phyloP scores from a whole-genome alignment of 2,329 filamentous ascomycete genomes.

The Ophidiomyces ophidiicola region DNA sequence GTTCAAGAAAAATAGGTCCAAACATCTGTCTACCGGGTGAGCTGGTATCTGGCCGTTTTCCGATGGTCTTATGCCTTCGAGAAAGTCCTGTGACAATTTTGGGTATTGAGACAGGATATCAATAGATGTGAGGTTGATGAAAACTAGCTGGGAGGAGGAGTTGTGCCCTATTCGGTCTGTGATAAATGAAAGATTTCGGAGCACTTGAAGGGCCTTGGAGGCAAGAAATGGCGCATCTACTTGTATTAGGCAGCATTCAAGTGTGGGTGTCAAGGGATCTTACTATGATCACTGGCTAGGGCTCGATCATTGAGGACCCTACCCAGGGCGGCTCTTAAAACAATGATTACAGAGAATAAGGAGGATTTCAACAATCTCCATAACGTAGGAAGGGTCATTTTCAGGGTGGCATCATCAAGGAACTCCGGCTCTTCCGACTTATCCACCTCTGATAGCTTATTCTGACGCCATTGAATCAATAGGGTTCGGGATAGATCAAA shows the following conservation, averaged over 20 bases:
- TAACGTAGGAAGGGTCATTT: constrained; percentile 55
- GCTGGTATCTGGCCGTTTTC: constrained; percentile 46
- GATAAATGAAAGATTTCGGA: constrained; percentile 72
- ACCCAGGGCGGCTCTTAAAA: constrained; percentile 61
- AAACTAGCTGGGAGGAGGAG: constrained; percentile 71
- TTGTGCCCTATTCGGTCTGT: constrained; percentile 60
- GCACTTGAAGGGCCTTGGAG: constrained; percentile 56
- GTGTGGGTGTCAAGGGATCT: constrained; percentile 16
- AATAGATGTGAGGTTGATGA: constrained; percentile 69
- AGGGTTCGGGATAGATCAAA: constrained; percentile 55
- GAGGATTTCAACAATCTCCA: constrained; percentile 65
- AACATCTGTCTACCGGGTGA: constrained; percentile 55
- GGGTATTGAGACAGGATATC: constrained; percentile 68
- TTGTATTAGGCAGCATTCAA: constrained; percentile 13
- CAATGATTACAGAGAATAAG: constrained; percentile 61
- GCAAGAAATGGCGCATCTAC: constrained; percentile 53
- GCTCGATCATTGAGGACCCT: constrained; percentile 47
- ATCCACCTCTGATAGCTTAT: constrained; percentile 62
- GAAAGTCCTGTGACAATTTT: constrained; percentile 51
- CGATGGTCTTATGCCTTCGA: constrained; percentile 49
- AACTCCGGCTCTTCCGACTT: constrained; percentile 50
- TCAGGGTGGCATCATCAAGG: constrained; percentile 53
- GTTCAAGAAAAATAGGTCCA: constrained; percentile 85
- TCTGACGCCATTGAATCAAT: constrained; percentile 60
- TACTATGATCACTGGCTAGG: constrained; percentile 43